Evolutionary conservation across 345 rosid species (phyloP).

Genomic region (Rhizophora apiculata): DNA sequence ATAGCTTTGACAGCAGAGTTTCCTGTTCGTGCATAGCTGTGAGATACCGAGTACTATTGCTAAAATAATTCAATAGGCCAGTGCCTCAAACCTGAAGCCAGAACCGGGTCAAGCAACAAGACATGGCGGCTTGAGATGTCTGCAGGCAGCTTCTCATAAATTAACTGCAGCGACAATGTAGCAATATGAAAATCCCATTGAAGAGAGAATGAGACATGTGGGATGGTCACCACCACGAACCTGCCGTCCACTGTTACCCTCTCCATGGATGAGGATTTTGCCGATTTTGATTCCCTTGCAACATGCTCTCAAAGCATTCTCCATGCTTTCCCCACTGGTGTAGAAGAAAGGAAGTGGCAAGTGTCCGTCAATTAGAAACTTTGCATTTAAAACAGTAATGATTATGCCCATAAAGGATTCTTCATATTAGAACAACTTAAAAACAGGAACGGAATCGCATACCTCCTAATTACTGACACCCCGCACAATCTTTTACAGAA

Average conservation of each 20-base stretch:
- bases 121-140: conserved; percentile 85
- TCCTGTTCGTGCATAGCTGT: conserved; percentile 37
- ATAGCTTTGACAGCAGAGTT: conserved; percentile 84
- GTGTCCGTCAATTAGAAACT: no score
- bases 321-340: conserved; percentile 94
- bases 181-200: neutral
- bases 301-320: conserved; percentile 89
- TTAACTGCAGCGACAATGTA: conserved; percentile 51
- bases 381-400: neutral
- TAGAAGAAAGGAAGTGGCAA: neutral
- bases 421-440: neutral
- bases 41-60: neutral
- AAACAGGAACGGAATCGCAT: neutral
- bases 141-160: conserved; percentile 84
- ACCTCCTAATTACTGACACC: conserved; percentile 88
- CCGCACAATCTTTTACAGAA: conserved; percentile 83
- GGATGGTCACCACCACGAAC: conserved; percentile 31
- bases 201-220: neutral
- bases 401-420: neutral
- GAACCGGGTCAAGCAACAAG: conserved; percentile 79
- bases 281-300: conserved; percentile 92
- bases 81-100: conserved; percentile 72
- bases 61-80: neutral
- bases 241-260: conserved; percentile 70
- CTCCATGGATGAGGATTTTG: conserved; percentile 80